Conservation (phyloP, 106 monocot species). For the Dendrobium chrysotoxum region DNA sequence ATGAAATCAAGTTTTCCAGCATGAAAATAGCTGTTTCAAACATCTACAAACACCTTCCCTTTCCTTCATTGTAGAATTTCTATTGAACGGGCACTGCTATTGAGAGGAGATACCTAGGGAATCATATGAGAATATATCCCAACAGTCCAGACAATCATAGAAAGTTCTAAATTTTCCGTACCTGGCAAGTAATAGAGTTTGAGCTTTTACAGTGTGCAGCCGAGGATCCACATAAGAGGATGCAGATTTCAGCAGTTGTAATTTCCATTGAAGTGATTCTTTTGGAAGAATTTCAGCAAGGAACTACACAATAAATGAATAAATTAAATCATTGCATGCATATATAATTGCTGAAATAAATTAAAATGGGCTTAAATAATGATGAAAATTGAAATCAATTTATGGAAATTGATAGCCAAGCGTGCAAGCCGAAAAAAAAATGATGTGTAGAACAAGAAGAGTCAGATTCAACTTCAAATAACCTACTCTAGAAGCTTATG, state of each 20-base stretch:
- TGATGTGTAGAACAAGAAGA: not conserved
- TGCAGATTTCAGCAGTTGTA: constrained; percentile 63
- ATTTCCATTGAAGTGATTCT: constrained; percentile 59
- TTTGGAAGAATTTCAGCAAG: constrained; percentile 49
- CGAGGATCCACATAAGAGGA: constrained; percentile 64
- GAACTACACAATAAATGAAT: constrained; percentile 31
- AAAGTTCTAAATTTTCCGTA: constrained; percentile 7
- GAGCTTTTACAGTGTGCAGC: constrained; percentile 54
- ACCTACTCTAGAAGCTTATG: no score
- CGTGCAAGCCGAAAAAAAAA: not conserved
- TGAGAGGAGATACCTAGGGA: no score
- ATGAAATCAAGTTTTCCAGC: no score
- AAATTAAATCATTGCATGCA: not conserved
- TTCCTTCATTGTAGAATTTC: no score
- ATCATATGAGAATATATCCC: no score
- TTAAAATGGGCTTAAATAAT: not conserved
- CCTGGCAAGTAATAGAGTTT: constrained; percentile 72
- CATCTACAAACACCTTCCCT: no score
- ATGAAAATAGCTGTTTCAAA: no score
- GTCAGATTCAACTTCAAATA: no score
- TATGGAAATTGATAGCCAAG: not conserved
- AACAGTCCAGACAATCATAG: no score
- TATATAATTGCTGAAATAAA: not conserved
- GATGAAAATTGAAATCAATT: not conserved
- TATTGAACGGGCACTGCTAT: no score